Percentiles rank a stretch among this genome's conserved stretches.
phyloP scores from a whole-genome alignment of 768 basidiomycete genomes.

The Lentinula lateritia region DNA sequence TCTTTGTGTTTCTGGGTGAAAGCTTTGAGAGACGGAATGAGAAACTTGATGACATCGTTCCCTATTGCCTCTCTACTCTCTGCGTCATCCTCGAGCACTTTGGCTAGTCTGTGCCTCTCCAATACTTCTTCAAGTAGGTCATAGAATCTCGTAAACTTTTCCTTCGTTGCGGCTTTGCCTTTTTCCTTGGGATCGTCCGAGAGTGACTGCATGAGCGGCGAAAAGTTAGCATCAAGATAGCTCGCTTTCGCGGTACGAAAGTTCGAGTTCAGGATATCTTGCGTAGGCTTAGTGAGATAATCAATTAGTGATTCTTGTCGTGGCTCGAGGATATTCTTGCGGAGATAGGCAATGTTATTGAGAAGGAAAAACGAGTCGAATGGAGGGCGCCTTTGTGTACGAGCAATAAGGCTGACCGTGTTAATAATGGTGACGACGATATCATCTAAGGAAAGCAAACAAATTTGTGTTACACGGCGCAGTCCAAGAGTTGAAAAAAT shows the following conservation, averaged over 20 bases:
- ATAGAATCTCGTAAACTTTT: constrained; percentile 79
- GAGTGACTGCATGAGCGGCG: constrained; percentile 66
- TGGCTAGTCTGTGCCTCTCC: constrained; percentile 65
- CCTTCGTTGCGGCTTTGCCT: constrained; percentile 52
- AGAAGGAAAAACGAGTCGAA: constrained; percentile 73
- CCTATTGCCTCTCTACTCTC: constrained; percentile 47
- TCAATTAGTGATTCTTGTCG: constrained; percentile 36
- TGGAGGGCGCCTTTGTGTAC: constrained; percentile 52
- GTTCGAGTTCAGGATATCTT: constrained; percentile 59
- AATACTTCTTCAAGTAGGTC: constrained; percentile 75
- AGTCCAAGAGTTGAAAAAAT: no score
- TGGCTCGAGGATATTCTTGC: constrained; percentile 53
- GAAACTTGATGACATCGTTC: constrained; percentile 73
- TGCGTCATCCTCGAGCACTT: constrained; percentile 66
- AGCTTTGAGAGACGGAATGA: constrained; percentile 67
- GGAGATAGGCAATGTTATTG: constrained; percentile 74
- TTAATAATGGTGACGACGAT: constrained; percentile 60
- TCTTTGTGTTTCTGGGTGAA: constrained; percentile 74
- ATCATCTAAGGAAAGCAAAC: constrained; percentile 44
- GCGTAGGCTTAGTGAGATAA: constrained; percentile 56
- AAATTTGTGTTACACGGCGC: no score
- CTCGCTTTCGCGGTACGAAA: constrained; percentile 79
- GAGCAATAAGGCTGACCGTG: constrained; percentile 60
- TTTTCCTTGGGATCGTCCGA: constrained; percentile 59
- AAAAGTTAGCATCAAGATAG: constrained; percentile 82